phyloP scores from a whole-genome alignment of 164 flowering plant genomes.

The Vitis labrusca region DNA sequence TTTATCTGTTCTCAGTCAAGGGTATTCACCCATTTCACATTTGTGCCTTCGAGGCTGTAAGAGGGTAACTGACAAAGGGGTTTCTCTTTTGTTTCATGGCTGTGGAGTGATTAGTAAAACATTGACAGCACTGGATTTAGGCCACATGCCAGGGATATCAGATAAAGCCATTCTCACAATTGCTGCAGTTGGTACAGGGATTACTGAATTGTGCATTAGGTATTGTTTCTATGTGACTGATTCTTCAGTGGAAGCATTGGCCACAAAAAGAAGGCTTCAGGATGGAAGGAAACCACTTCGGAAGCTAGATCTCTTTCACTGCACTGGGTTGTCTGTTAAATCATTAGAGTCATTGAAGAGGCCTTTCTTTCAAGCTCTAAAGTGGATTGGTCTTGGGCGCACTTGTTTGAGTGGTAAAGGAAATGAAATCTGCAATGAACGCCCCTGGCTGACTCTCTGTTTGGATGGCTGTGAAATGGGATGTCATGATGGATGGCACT shows the following conservation, averaged over 20 bases:
- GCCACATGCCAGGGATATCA: constrained; percentile 45
- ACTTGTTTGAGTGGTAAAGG: constrained; percentile 22
- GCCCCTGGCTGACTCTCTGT: constrained; percentile 45
- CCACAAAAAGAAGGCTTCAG: constrained; percentile 13
- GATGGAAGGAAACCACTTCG: constrained; percentile 19
- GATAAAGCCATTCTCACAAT: constrained; percentile 30
- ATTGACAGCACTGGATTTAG: constrained; percentile 35
- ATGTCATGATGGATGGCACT: constrained; percentile 47
- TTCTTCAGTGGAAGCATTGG: constrained; percentile 30
- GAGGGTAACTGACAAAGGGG: constrained; percentile 45
- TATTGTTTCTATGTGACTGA: constrained; percentile 39
- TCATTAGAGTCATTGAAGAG: constrained; percentile 14
- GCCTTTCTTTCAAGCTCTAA: constrained; percentile 34
- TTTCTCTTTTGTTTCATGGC: constrained; percentile 24
- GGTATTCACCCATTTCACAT: constrained; percentile 24
- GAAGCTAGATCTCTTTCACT: constrained; percentile 42
- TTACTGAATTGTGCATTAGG: constrained; percentile 38
- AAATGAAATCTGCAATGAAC: constrained; percentile 10
- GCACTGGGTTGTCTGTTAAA: constrained; percentile 27
- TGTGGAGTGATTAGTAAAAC: constrained; percentile 28
- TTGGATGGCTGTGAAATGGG: constrained; percentile 51
- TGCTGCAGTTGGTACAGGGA: constrained; percentile 10
- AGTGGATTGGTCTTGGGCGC: constrained; percentile 44
- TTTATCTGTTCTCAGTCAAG: constrained; percentile 29
- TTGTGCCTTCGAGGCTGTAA: constrained; percentile 43